phyloP scores from a whole-genome alignment of 1,284 basidiomycete species.

The Ganoderma lucidum region DNA sequence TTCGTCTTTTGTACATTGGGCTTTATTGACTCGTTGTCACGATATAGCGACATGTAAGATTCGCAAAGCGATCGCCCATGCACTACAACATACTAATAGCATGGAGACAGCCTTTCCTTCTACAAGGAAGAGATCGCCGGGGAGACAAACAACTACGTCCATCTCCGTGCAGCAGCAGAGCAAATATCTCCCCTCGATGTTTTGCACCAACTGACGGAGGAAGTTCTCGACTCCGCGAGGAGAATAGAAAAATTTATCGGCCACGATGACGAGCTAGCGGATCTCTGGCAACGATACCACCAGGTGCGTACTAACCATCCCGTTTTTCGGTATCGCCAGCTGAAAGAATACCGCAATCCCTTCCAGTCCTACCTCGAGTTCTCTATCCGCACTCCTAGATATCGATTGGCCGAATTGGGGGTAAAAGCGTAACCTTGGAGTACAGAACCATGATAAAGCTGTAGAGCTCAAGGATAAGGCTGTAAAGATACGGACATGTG shows the following conservation, averaged over 20 bases:
- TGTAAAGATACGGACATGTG: too few species aligned
- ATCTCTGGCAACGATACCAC: slow-evolving; percentile 26
- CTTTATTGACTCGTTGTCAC: background rate
- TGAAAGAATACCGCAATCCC: background rate
- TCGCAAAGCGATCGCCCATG: too few species aligned
- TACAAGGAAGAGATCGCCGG: slow-evolving; percentile 31
- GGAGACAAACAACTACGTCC: slow-evolving; percentile 29
- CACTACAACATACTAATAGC: background rate
- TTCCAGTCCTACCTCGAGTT: slow-evolving; percentile 27
- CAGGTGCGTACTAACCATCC: slow-evolving; percentile 16
- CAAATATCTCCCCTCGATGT: slow-evolving; percentile 19
- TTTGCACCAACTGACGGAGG: slow-evolving; percentile 21
- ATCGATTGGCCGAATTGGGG: slow-evolving; percentile 27
- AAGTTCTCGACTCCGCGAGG: slow-evolving; percentile 29
- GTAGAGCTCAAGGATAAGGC: too few species aligned
- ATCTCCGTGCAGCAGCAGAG: slow-evolving; percentile 27
- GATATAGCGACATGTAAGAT: slow-evolving; percentile 27
- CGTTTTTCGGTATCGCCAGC: background rate
- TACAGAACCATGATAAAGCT: too few species aligned
- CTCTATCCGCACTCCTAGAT: slow-evolving; percentile 26
- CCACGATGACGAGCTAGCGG: slow-evolving; percentile 19
- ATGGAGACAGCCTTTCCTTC: slow-evolving; percentile 25
- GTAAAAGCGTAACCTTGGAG: background rate
- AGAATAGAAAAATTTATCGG: slow-evolving; percentile 21
- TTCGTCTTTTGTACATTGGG: background rate